Percentiles rank a stretch among this genome's conserved stretches.
phyloP scores from a whole-genome alignment of 306 rosid genomes.

The Quercus agrifolia region DNA sequence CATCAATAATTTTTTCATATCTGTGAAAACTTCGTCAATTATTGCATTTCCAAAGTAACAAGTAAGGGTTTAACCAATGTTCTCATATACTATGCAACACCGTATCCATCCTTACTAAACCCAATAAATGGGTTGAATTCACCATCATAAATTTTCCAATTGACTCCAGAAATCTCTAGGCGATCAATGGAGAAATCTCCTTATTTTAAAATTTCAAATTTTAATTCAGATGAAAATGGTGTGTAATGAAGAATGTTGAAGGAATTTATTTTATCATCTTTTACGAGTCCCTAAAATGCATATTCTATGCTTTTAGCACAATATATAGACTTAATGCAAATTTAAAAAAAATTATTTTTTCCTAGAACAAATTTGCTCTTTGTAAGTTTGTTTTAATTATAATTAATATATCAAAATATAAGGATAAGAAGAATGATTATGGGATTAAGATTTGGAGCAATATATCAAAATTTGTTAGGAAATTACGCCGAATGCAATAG shows the following conservation, averaged over 20 bases:
- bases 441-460: too few relatives aligned
- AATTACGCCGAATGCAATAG: too few relatives aligned
- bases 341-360: not conserved
- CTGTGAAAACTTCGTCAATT: slow-evolving; percentile 28
- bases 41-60: slow-evolving; percentile 35
- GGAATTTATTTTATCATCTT: slow-evolving; percentile 34
- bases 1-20: slow-evolving; percentile 21
- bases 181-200: slow-evolving; percentile 38
- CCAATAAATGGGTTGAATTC: not conserved
- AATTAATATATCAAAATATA: too few relatives aligned
- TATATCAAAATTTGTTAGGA: too few relatives aligned
- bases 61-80: slow-evolving; percentile 45
- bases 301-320: not conserved
- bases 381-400: too few relatives aligned
- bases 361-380: too few relatives aligned
- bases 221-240: slow-evolving; percentile 42
- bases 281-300: slow-evolving; percentile 32
- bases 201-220: slow-evolving; percentile 36
- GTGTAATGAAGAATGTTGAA: slow-evolving; percentile 56
- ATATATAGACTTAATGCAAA: not conserved
- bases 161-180: slow-evolving; percentile 19
- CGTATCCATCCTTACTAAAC: slow-evolving; percentile 15
- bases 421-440: too few relatives aligned
- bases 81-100: slow-evolving; percentile 34
- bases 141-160: slow-evolving; percentile 29